A percentile compares a stretch with the other conserved stretches of the same genome.
These are phyloP conservation scores for Kwoniella mangroviensis DNA, from an alignment of 768 basidiomycete genomes.

Conservation along the genomic window DNA sequence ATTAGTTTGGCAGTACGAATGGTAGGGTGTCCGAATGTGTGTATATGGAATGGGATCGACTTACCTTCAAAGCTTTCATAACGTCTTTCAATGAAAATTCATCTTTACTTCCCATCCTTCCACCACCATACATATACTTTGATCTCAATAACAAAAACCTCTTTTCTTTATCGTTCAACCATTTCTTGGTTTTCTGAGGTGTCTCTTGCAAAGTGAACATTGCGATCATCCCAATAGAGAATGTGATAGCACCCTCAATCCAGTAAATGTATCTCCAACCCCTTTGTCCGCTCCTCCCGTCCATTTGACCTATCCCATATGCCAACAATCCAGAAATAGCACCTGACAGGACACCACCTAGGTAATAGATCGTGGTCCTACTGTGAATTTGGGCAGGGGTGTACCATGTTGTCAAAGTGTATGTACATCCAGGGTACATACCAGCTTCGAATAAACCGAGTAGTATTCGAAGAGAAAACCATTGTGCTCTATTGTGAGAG, in stretches of 20 bases:
- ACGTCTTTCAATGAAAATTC: slow-evolving; percentile 27
- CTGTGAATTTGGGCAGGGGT: slow-evolving; percentile 37
- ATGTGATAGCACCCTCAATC: slow-evolving; percentile 38
- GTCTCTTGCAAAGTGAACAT: slow-evolving; percentile 33
- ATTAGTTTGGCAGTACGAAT: too few species aligned
- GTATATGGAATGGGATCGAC: slow-evolving; percentile 1
- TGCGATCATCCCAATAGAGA: slow-evolving; percentile 31
- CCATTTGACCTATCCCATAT: slow-evolving; percentile 33
- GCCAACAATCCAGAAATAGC: slow-evolving; percentile 39
- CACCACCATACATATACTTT: slow-evolving; percentile 35
- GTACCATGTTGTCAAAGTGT: slow-evolving; percentile 43
- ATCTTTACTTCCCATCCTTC: slow-evolving; percentile 18
- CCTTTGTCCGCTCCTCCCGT: slow-evolving; percentile 26
- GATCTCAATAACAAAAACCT: slow-evolving; percentile 35
- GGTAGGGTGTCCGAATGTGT: too few species aligned
- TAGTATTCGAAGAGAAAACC: slow-evolving; percentile 36
- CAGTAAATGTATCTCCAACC: slow-evolving; percentile 46
- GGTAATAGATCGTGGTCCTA: slow-evolving; percentile 36
- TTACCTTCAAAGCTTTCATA: slow-evolving; percentile 31
- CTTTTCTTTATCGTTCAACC: slow-evolving; percentile 37
- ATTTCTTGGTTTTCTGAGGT: slow-evolving; percentile 29
- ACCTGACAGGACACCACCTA: slow-evolving; percentile 31
- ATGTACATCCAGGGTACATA: slow-evolving; percentile 36
- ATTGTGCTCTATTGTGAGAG: slow-evolving; percentile 28
- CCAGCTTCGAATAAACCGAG: slow-evolving; percentile 41